Conservation (phyloP, 1,284 basidiomycete species). For the Apiotrichum gracile region DNA sequence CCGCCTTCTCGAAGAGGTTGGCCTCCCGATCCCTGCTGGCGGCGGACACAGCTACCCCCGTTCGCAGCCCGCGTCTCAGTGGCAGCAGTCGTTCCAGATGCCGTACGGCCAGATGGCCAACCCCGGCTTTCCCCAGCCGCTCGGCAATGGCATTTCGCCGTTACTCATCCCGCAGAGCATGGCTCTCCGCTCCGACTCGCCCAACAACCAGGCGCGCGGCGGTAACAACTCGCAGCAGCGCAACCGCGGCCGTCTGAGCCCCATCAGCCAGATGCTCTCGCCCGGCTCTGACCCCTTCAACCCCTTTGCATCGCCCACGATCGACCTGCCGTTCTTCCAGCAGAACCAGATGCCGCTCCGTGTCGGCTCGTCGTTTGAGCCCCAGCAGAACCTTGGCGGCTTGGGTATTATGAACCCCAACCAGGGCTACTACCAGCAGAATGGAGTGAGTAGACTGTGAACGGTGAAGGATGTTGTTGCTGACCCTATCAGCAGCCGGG, state of each 20-base stretch:
- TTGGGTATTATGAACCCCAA: constrained; percentile 35
- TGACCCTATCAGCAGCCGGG: constrained; percentile 9
- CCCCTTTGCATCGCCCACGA: constrained; percentile 39
- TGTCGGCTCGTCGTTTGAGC: constrained; percentile 33
- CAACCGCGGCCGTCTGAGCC: constrained; percentile 31
- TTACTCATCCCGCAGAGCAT: constrained; percentile 40
- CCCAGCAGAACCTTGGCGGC: constrained; percentile 42
- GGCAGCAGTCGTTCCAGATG: constrained; percentile 15
- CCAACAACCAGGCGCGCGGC: constrained; percentile 26
- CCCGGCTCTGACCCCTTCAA: constrained; percentile 48
- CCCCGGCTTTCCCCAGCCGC: constrained; percentile 25
- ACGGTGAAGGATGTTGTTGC: neutral
- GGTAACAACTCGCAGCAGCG: constrained; percentile 36
- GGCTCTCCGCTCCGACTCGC: constrained; percentile 24
- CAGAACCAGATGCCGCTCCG: constrained; percentile 20
- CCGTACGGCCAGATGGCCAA: constrained; percentile 17
- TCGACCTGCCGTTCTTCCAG: constrained; percentile 37
- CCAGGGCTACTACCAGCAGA: constrained; percentile 14
- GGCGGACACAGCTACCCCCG: constrained; percentile 7
- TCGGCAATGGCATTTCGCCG: constrained; percentile 26
- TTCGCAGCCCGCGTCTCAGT: constrained; percentile 8
- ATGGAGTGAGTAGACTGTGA: neutral
- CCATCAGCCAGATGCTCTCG: constrained; percentile 41
- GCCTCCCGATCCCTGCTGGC: constrained; percentile 65
- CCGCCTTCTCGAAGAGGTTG: constrained; percentile 86